Evolutionary conservation across 2,329 filamentous ascomycete species (phyloP), one percentile per base, ranked within the genome.

Genomic region (Botrytis galanthina): DNA sequence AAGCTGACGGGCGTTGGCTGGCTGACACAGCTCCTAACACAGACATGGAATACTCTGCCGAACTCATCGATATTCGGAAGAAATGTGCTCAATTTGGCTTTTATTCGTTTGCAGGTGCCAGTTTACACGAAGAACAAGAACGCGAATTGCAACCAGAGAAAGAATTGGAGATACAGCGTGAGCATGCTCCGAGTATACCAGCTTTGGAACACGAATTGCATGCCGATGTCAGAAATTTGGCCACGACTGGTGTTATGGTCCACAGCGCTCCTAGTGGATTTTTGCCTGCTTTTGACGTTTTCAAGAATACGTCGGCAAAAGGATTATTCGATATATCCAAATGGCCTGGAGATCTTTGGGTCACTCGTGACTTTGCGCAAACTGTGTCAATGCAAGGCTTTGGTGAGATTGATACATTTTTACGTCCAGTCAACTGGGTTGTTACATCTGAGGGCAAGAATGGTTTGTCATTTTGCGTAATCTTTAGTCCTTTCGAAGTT

Each of bases 111-210:
- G 75, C 79, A 1, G 77, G 82, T 0, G 82, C 83, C 0, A 81
- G 81, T 0, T 80, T 92, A 0, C 82, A 87, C 4, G 90, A 93
- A 77, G 91, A 93, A 73, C 90, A 93, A 75, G 91, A 93, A 78
- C 84, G 91, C 0, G 91, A 93, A 75, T 82, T 93, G 0, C 84
- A 88, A 0, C 89, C 89, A 0, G 91, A 94, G 74, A 85, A 88
- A 0, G 88, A 93, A 75, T 81, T 86, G 39, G 88, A 93, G 77
- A 82, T 85, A 1, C 82, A 92, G 67, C 76, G 88, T 0, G 83
- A 92, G 75, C 83, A 82, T 1, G 87, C 89, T 0, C 77, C 79
- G 0, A 73, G 80, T 0, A 82, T 83, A 1, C 54, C 77, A 0
- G 83, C 89, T 0, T 77, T 75, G 0, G 1, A 14, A 0, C 87